Conservation (phyloP, 2,329 filamentous ascomycete species). For the Zasmidium angulare region DNA sequence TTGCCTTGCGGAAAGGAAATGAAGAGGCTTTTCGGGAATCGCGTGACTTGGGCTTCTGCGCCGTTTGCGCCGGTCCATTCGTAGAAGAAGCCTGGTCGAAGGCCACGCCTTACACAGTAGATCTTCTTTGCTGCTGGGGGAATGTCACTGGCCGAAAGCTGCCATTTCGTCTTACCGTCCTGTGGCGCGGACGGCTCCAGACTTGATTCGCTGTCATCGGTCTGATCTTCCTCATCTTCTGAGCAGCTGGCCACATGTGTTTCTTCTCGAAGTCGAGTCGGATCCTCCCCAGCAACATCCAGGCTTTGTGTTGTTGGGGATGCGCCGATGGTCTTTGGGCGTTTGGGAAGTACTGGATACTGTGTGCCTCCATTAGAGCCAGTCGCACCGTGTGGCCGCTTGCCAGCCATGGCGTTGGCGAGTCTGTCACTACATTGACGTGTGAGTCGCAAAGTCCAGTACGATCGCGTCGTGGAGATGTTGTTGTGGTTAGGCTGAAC, state of each 20-base stretch:
- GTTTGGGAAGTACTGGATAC: background rate
- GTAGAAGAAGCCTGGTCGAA: slow-evolving; percentile 15
- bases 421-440: background rate
- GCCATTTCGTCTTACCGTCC: slow-evolving; percentile 3
- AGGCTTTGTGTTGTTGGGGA: too few species aligned
- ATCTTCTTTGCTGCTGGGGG: slow-evolving; percentile 11
- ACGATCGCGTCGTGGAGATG: background rate
- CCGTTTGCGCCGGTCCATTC: slow-evolving; percentile 7
- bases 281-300: too few species aligned
- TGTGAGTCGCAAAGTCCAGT: background rate
- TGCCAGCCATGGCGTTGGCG: background rate
- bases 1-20: slow-evolving; percentile 11
- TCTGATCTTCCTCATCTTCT: background rate
- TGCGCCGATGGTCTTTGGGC: too few species aligned
- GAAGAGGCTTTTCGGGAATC: slow-evolving; percentile 6
- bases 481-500: background rate
- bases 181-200: background rate
- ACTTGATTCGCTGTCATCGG: background rate
- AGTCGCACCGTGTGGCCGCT: background rate
- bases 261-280: background rate
- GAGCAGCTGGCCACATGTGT: background rate
- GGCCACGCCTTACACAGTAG: slow-evolving; percentile 11
- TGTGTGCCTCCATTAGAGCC: background rate
- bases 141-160: background rate
- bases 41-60: slow-evolving; percentile 12